phyloP scores from a whole-genome alignment of 75 land plant species.

The Selaginella tamariscina region DNA sequence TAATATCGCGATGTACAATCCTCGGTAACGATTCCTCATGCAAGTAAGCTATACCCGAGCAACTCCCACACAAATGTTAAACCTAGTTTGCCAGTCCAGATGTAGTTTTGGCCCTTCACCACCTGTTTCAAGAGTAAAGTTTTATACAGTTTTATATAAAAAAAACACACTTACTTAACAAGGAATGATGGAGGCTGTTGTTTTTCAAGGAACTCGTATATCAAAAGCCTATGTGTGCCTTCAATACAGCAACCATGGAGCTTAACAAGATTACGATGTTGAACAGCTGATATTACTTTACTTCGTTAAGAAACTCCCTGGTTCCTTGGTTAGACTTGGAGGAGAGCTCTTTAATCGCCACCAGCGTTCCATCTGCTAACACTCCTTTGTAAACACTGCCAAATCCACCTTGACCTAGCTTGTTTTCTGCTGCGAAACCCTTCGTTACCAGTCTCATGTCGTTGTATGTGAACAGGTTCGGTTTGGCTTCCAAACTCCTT shows the following conservation, averaged over 20 bases:
- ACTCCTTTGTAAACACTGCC: constrained; percentile 8
- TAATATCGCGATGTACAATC: constrained; percentile 8
- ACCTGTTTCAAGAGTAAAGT: not conserved
- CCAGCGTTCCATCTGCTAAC: not conserved
- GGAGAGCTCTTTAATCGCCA: constrained; percentile 5
- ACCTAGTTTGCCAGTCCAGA: not conserved
- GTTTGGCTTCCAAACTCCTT: constrained; percentile 5
- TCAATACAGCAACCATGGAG: constrained; percentile 11
- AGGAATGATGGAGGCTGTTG: constrained; percentile 2
- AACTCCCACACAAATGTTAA: constrained; percentile 3
- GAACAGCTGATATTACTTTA: not conserved
- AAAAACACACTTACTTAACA: not conserved
- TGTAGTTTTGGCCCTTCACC: not conserved
- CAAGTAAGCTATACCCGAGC: constrained; percentile 2
- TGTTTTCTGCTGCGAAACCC: constrained; percentile 1
- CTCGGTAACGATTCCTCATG: constrained; percentile 10
- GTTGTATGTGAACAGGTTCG: not conserved
- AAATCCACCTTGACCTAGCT: constrained; percentile 10
- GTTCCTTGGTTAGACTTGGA: constrained; percentile 4
- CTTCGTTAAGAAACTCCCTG: constrained; percentile 10
- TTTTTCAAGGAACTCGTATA: constrained; percentile 10
- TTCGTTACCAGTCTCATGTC: not conserved
- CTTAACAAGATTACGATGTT: constrained; percentile 10
- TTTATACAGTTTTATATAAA: not conserved
- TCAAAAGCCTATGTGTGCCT: not conserved